Conservation (phyloP, 495 filamentous ascomycete genomes). For the Penicillium simplicissimum region DNA sequence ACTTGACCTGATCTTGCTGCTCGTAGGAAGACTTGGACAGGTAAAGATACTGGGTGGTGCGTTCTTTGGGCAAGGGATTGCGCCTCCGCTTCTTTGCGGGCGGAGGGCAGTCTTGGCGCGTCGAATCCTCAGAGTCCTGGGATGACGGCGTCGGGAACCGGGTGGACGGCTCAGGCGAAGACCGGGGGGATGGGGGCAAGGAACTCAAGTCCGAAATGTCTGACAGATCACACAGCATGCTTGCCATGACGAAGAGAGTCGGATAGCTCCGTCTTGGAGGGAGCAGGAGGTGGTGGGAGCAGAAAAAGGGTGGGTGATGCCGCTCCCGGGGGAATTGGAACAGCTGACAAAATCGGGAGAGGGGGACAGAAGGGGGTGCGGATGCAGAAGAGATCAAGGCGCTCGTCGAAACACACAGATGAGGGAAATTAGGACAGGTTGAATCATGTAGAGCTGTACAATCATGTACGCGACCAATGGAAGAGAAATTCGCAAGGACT, state of each 20-base stretch:
- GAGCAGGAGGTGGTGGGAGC: constrained; percentile 7
- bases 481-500: background rate
- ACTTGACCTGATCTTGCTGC: constrained; percentile 61
- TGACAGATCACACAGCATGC: constrained; percentile 46
- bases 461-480: background rate
- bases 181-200: constrained; percentile 55
- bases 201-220: constrained; percentile 61
- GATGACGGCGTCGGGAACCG: constrained; percentile 58
- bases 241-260: constrained; percentile 3
- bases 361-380: background rate
- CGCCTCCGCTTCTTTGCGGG: constrained; percentile 68
- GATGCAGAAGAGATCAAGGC: background rate
- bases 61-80: constrained; percentile 65
- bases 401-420: constrained; percentile 3
- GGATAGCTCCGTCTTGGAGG: background rate
- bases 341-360: constrained; percentile 1
- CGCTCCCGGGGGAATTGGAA: constrained; percentile 1
- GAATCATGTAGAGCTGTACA: constrained; percentile 11
- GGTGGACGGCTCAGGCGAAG: constrained; percentile 55
- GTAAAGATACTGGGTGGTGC: constrained; percentile 76
- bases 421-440: background rate
- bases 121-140: constrained; percentile 51
- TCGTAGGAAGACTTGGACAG: constrained; percentile 51
- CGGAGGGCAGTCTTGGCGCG: constrained; percentile 60
- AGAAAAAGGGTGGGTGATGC: background rate